Percentiles rank a stretch among this genome's conserved stretches.
phyloP scores from a whole-genome alignment of 2,329 filamentous ascomycete species.

The Trichoderma atrobrunneum region DNA sequence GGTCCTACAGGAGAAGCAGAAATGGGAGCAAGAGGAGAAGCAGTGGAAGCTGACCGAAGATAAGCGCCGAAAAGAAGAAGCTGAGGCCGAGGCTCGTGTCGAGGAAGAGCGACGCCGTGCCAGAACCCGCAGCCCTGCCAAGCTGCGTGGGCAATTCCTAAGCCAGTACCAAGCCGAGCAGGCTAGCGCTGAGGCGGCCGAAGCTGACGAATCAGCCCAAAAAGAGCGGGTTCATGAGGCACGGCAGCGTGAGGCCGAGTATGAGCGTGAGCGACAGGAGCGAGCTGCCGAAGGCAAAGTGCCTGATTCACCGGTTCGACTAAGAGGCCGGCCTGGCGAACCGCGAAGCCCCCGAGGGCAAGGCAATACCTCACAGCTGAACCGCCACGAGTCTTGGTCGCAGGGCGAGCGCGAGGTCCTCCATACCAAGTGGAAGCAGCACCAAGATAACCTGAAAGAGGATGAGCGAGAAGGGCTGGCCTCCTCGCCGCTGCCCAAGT shows the following conservation, averaged over 20 bases:
- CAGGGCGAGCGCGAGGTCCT: slow-evolving; percentile 63
- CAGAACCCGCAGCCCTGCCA: slow-evolving; percentile 61
- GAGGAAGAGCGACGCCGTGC: slow-evolving; percentile 64
- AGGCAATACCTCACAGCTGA: slow-evolving; percentile 28
- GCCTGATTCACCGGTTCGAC: slow-evolving; percentile 25
- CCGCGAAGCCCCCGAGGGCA: slow-evolving; percentile 2
- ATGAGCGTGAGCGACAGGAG: slow-evolving; percentile 56
- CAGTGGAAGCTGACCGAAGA: slow-evolving; percentile 78
- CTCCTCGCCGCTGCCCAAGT: slow-evolving; percentile 27
- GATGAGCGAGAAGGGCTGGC: slow-evolving; percentile 26
- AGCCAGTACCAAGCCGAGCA: slow-evolving; percentile 80
- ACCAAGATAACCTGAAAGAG: slow-evolving; percentile 36
- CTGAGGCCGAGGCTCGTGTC: slow-evolving; percentile 65
- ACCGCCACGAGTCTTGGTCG: slow-evolving; percentile 62
- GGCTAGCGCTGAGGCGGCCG: slow-evolving; percentile 35
- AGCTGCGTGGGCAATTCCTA: slow-evolving; percentile 77
- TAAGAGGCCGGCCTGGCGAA: slow-evolving; percentile 23
- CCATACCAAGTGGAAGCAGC: slow-evolving; percentile 50
- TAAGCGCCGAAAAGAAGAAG: slow-evolving; percentile 67
- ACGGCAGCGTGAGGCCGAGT: slow-evolving; percentile 61
- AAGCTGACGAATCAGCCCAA: slow-evolving; percentile 46
- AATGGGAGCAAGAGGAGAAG: slow-evolving; percentile 74
- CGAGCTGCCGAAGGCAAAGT: slow-evolving; percentile 42
- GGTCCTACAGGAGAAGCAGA: slow-evolving; percentile 65
- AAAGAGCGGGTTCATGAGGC: slow-evolving; percentile 70